Evolutionary conservation across 2,329 filamentous ascomycete genomes (phyloP).

Genomic region (Tolypocladium tundrense): DNA sequence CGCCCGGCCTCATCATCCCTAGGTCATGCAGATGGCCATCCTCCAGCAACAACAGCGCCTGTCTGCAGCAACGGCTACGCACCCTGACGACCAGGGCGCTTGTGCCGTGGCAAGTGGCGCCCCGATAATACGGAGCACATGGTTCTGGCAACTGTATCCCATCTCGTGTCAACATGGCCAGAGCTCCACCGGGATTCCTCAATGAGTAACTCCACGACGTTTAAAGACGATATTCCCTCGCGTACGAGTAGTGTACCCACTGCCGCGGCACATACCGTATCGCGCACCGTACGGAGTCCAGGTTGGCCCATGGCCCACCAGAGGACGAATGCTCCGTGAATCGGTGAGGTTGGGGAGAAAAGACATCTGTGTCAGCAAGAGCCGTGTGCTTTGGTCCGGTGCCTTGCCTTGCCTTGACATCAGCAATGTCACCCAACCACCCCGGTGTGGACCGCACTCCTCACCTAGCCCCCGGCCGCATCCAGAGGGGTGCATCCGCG

Average conservation of each 20-base stretch:
- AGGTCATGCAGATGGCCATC: background rate
- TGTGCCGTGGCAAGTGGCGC: background rate
- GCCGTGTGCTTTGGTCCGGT: background rate
- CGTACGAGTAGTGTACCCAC: background rate
- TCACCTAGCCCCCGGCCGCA: background rate
- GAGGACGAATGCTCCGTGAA: background rate
- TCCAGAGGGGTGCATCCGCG: background rate
- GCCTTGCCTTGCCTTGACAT: background rate
- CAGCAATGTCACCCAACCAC: constrained; percentile 2
- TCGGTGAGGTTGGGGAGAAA: background rate
- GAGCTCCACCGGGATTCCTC: background rate
- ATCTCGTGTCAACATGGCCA: background rate
- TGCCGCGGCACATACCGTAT: background rate
- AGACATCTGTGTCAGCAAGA: background rate
- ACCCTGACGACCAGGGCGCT: background rate
- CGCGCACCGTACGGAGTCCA: too few species aligned
- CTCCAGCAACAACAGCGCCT: background rate
- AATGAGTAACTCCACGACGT: background rate
- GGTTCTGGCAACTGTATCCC: background rate
- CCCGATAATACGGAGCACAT: background rate
- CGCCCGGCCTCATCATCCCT: background rate
- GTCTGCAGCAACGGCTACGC: background rate
- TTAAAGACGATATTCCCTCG: background rate
- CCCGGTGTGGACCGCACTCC: constrained; percentile 3
- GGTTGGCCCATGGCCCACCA: background rate